Base-by-base conservation (phyloP, 2,329 filamentous ascomycete genomes). In the Boeremia exigua region DNA sequence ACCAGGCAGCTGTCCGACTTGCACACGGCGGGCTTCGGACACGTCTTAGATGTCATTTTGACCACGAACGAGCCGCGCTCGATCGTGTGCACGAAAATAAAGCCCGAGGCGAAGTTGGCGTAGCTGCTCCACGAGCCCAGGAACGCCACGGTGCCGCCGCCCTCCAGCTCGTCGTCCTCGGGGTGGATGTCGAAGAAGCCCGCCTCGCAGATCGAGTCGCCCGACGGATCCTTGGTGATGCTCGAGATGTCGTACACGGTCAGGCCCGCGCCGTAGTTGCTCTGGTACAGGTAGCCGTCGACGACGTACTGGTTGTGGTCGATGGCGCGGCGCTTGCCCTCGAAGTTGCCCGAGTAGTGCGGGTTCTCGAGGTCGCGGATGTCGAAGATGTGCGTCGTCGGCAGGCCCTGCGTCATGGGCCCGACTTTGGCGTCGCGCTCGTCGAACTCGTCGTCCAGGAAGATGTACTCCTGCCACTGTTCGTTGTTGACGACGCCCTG, bases 291-390 rank as follows among this genome's bases (percentile, higher is more conserved):
- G 37, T 69, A 64, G 2, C 72, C 72, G 27, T 75, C 67, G 12
- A 71, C 63, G 33, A 78, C 57, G 54, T 79, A 79, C 61, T 79
- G 77, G 65, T 79, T 79, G 67, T 79, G 77, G 54, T 79, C 77
- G 44, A 79, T 77, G 1, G 65, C 59, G 5, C 66, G 65, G 43
- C 67, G 65, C 7, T 64, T 61, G 14, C 65, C 65, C 47, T 76
- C 74, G 69, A 75, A 79, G 64, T 73, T 62, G 19, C 77, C 77
- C 7, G 71, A 76, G 48, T 77, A 75, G 48, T 69, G 57, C 0
- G 70, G 69, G 38, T 67, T 66, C 46, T 63, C 64, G 15, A 73
- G 59, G 42, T 70, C 58, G 14, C 66, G 62, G 45, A 73, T 71
- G 46, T 73, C 69, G 61, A 69, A 70, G 48, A 73, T 73, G 56